phyloP scores from a whole-genome alignment of 257 asterid genomes.

The Parsonsia alboflavescens region DNA sequence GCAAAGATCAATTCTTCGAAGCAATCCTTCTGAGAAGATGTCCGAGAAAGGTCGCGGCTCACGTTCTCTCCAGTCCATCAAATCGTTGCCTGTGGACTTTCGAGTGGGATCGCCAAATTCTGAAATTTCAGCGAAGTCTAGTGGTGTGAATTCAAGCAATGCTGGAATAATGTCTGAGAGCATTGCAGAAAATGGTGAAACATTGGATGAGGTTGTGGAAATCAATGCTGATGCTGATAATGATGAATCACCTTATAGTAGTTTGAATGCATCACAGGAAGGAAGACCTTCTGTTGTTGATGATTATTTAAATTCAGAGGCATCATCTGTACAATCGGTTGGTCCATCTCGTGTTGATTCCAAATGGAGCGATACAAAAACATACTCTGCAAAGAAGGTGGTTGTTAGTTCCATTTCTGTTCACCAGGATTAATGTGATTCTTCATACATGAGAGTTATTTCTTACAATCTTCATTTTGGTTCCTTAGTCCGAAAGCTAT shows the following conservation, averaged over 20 bases:
- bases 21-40: conserved; percentile 38
- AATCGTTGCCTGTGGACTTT: conserved; percentile 69
- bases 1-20: conserved; percentile 42
- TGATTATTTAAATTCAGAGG: conserved; percentile 38
- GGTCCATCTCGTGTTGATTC: conserved; percentile 44
- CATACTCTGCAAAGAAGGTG: conserved; percentile 75
- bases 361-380: conserved; percentile 77
- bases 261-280: conserved; percentile 43
- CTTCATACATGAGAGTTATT: background rate
- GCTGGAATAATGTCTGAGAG: conserved; percentile 35
- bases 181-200: conserved; percentile 35
- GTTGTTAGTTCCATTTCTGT: conserved; percentile 6
- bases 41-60: conserved; percentile 36
- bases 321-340: conserved; percentile 31
- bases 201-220: conserved; percentile 24
- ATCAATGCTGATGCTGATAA: conserved; percentile 34
- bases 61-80: conserved; percentile 53
- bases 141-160: conserved; percentile 16
- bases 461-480: background rate
- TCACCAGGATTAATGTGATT: background rate
- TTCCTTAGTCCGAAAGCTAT: background rate
- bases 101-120: conserved; percentile 39
- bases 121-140: conserved; percentile 15
- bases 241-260: conserved; percentile 77
- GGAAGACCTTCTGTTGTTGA: conserved; percentile 42